A percentile compares a stretch with the other conserved stretches of the same genome.
Evolutionary conservation across 352 stramenopile genomes (phyloP).

Genomic region (Phytophthora pistaciae): DNA sequence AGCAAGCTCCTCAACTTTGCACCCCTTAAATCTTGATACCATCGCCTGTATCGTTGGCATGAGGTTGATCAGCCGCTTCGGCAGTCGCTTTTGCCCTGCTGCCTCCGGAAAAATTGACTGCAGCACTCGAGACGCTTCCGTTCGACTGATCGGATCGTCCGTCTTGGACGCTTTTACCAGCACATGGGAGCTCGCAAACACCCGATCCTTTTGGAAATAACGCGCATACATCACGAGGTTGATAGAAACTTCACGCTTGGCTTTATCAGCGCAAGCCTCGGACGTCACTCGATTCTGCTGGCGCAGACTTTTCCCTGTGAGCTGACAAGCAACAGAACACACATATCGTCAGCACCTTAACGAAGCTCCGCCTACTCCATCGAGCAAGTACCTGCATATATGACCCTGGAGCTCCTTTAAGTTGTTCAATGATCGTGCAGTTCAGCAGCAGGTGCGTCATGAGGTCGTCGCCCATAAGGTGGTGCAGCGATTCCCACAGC

Average conservation of each 20-base stretch:
- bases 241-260: constrained; percentile 49
- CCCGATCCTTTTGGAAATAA: constrained; percentile 37
- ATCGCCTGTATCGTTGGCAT: constrained; percentile 67
- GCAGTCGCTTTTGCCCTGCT: constrained; percentile 47
- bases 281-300: constrained; percentile 21
- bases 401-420: constrained; percentile 36
- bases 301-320: constrained; percentile 63
- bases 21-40: constrained; percentile 46
- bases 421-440: constrained; percentile 62
- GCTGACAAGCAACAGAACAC: constrained; percentile 20
- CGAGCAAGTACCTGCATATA: constrained; percentile 63
- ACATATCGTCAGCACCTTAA: neutral
- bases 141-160: constrained; percentile 36
- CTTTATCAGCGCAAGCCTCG: neutral
- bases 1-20: constrained; percentile 42
- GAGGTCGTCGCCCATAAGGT: constrained; percentile 70
- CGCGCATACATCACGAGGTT: constrained; percentile 75
- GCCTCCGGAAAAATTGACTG: constrained; percentile 50
- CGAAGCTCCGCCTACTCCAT: neutral
- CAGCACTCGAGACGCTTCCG: constrained; percentile 55
- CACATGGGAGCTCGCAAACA: constrained; percentile 48
- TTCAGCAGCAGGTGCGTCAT: constrained; percentile 74
- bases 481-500: constrained; percentile 60
- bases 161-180: constrained; percentile 45
- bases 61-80: constrained; percentile 67